phyloP scores from a whole-genome alignment of 169 alveolate species.

The Blepharisma undulans region DNA sequence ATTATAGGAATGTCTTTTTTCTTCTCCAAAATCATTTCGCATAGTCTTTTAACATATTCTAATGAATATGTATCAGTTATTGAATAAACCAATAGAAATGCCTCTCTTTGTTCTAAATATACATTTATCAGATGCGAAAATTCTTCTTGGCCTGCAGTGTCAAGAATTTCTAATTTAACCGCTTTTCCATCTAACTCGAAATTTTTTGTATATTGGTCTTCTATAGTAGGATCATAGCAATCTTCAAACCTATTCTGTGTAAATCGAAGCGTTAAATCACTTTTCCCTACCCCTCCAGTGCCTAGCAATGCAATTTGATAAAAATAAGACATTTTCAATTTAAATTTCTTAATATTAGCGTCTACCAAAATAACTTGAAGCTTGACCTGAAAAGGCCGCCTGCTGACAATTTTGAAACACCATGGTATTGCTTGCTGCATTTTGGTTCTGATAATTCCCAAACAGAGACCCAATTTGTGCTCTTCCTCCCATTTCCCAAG shows the following conservation, averaged over 20 bases:
- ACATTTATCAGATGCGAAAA: background rate
- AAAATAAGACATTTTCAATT: background rate
- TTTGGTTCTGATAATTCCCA: background rate
- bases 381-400: background rate
- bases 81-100: background rate
- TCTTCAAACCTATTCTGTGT: conserved; percentile 39
- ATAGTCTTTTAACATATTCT: background rate
- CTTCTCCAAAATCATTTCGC: background rate
- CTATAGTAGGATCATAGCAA: conserved; percentile 48
- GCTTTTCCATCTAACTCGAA: conserved; percentile 17
- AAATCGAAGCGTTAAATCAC: conserved; percentile 32
- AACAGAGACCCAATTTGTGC: background rate
- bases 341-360: background rate
- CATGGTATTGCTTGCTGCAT: background rate
- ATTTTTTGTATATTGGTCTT: conserved; percentile 30
- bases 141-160: conserved; percentile 55
- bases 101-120: background rate
- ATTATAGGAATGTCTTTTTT: background rate
- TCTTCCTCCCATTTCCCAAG: conserved; percentile 7
- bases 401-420: background rate
- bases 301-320: conserved; percentile 9
- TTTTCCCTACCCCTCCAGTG: conserved; percentile 42
- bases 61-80: background rate
- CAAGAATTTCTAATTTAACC: conserved; percentile 43
- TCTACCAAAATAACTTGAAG: background rate